Evolutionary conservation across 805 yeast genomes (phyloP), one percentile per base, ranked within the genome.

Genomic region (Scheffersomyces lignosus): DNA sequence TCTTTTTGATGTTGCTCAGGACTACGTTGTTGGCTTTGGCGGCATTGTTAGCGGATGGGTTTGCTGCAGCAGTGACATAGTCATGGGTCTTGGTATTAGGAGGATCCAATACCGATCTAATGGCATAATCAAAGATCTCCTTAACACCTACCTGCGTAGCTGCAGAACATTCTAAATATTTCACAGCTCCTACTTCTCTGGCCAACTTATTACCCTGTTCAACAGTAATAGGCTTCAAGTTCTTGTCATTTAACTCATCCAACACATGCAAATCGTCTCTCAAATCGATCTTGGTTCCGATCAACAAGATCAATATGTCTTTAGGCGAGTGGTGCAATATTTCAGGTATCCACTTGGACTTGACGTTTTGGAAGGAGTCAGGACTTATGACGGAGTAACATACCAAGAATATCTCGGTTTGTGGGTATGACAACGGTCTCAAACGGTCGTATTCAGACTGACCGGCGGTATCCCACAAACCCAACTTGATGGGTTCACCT

Each of bases 391-490:
- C 80, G 4, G 95, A 85, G 60, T 88, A 89, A 62, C 96, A 89
- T 41, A 87, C 77, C 36, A 89, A 64, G 55, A 89, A 89, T 24
- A 89, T 84, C 51, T 87, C 96, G 0, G 96, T 88, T 57, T 89
- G 96, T 3, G 96, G 96, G 54, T 89, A 89, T 6, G 93, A 83
- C 43, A 89, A 69, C 3, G 96, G 96, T 62, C 96, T 74, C 52
- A 88, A 72, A 43, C 96, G 73, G 59, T 89, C 96, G 60, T 88
- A 88, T 58, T 88, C 96, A 54, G 86, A 84, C 63, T 89, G 96
- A 18, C 96, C 96, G 3, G 96, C 96, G 12, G 96, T 89, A 75
- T 89, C 96, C 96, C 96, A 89, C 31, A 89, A 73, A 16, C 95
- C 95, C 34, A 89, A 71, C 54, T 87, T 87, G 52, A 85, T 82